Base-by-base conservation (phyloP, 495 filamentous ascomycete species). In the Penicillium maclennaniae region DNA sequence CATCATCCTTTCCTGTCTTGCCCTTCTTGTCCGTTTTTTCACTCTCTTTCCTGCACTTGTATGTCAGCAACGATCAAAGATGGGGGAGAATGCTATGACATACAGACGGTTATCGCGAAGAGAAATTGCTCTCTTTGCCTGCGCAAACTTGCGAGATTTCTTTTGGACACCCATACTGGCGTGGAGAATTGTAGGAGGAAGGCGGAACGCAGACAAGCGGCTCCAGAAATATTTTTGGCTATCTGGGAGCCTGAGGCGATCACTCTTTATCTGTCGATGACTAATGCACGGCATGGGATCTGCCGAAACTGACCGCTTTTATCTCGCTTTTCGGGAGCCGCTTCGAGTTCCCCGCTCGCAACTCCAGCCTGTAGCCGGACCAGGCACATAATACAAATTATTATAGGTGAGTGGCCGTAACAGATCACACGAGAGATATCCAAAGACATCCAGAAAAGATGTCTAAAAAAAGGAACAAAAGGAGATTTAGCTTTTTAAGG, bases 81-180 rank as follows among this genome's bases (percentile, higher is more conserved):
- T n/a, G 8, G 25, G 25, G 27, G 15, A 15, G 10, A 31, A 39
- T 15, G 15, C 34, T 19, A 26, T 1, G 15, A 61, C 63, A 21
- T 14, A 67, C 63, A 67, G 53, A 43, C 63, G 61, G 37, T 59
- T 59, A 23, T 67, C 63, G 7, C 58, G 61, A 23, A 62, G 41
- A 3, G 58, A 47, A 20, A 67, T 64, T 16, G 63, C 61, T 50
- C 63, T 49, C 49, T 67, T 67, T 43, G 73, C 71, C 51, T 74
- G 69, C 19, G 78, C 80, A 61, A 85, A 87, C 67, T 87, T 87
- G 62, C 83, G 74, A 19, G 80, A 83, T 67, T 79, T 83, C 68
- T 84, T 86, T 57, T 76, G 78, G 31, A 79, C 69, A 58, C 83
- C 84, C 83, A 87, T 86, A 36, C 38, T 70, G 70, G 23, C 44